These are phyloP conservation scores for Russula virescens DNA, from an alignment of 768 basidiomycete species.

Conservation along the genomic window DNA sequence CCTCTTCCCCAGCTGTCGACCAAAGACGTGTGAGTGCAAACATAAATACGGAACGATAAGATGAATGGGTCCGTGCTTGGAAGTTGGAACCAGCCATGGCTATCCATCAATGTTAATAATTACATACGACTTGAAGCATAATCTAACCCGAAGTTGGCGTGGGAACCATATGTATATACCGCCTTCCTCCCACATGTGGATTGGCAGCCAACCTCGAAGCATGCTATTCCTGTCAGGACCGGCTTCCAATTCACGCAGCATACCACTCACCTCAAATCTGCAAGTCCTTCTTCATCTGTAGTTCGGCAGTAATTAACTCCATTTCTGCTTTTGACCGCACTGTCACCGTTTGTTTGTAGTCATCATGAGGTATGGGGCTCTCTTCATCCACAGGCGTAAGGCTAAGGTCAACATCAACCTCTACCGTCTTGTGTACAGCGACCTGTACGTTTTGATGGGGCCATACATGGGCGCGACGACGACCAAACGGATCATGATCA, in stretches of 20 bases:
- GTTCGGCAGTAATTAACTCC: constrained; percentile 9
- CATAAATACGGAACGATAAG: background rate
- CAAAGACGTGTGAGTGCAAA: background rate
- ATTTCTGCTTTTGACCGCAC: constrained; percentile 14
- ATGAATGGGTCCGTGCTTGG: background rate
- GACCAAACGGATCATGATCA: constrained; percentile 18
- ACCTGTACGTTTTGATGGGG: constrained; percentile 12
- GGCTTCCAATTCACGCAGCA: background rate
- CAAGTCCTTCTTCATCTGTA: constrained; percentile 20
- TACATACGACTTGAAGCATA: constrained; percentile 1
- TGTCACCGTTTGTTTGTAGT: background rate
- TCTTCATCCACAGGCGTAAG: constrained; percentile 10
- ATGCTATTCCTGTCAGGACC: background rate
- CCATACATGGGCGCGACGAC: constrained; percentile 20
- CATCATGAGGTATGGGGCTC: background rate
- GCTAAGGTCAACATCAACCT: constrained; percentile 18
- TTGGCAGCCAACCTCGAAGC: background rate
- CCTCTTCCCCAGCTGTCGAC: background rate
- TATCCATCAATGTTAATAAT: constrained; percentile 1
- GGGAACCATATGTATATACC: background rate
- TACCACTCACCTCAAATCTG: constrained; percentile 19
- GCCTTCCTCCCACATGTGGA: background rate
- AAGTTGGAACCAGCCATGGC: constrained; percentile 6
- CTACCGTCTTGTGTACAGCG: constrained; percentile 16
- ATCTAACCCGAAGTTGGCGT: background rate